phyloP scores from a whole-genome alignment of 441 rosid genomes.

The Gossypium schwendimanii region DNA sequence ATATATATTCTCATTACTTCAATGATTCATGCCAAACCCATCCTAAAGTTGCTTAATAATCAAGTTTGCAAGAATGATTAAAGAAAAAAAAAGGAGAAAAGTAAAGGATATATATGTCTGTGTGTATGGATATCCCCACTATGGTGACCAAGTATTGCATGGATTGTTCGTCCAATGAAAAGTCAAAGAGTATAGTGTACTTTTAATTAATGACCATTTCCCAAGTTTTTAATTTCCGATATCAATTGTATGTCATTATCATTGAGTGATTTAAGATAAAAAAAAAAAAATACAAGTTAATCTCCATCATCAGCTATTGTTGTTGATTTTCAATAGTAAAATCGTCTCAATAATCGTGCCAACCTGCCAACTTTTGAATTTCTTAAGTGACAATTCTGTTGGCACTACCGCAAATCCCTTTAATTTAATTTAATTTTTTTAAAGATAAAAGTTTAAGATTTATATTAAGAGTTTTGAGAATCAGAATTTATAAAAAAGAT shows the following conservation, averaged over 20 bases:
- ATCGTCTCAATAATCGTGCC: constrained; percentile 16
- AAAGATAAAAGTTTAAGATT: too few species aligned
- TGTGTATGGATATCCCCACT: constrained; percentile 8
- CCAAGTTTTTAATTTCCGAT: neutral
- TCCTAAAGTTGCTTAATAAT: constrained; percentile 14
- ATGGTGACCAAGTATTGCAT: constrained; percentile 10
- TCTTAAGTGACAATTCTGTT: too few species aligned
- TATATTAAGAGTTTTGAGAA: too few species aligned
- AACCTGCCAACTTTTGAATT: constrained; percentile 18
- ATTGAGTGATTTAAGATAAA: neutral
- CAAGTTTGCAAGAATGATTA: constrained; percentile 13
- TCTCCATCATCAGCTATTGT: neutral
- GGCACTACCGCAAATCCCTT: too few species aligned
- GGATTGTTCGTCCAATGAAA: neutral
- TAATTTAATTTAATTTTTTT: too few species aligned
- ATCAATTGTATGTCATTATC: neutral
- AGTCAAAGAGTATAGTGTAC: neutral
- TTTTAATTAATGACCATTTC: neutral
- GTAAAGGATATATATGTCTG: neutral
- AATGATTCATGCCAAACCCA: constrained; percentile 26
- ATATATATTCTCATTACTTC: constrained; percentile 16
- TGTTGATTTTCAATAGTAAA: constrained; percentile 2
- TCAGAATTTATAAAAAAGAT: too few species aligned
- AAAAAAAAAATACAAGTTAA: neutral
- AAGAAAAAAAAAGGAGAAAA: neutral